Base-by-base conservation (phyloP, 495 filamentous ascomycete genomes). In the Penicillium canescens region DNA sequence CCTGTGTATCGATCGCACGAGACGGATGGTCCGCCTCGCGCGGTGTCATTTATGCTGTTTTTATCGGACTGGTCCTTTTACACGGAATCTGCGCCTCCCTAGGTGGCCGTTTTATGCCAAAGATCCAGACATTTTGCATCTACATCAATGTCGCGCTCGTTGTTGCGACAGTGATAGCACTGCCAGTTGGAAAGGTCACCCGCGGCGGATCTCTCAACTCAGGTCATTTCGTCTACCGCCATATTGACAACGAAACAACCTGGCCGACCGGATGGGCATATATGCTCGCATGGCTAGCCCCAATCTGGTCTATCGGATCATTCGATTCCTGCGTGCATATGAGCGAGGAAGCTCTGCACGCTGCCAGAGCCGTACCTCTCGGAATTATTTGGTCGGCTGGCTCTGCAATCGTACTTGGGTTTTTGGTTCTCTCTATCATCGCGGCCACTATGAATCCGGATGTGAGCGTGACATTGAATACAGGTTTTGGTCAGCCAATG, bases 251-350 rank as follows among this genome's bases (percentile, higher is more conserved):
- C 52, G 55, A 81, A 23, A 86, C 82, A 0, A 75, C 75, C 6
- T 87, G 85, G 81, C 78, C 82, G 2, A 73, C 69, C 1, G 82
- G 82, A 0, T 85, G 81, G 82, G 74, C 81, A 1, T 88, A 86
- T 60, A 85, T 88, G 75, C 67, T 88, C 7, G 61, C 79, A 4
- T 87, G 85, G 85, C 72, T 88, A 10, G 72, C 69, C 8, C 84
- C 85, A 0, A 86, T 88, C 42, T 88, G 85, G 85, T 84, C 83
- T 0, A 85, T 87, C 48, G 84, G 81, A 0, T 77, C 66, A 0
- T 78, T 81, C 42, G 75, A 80, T 53, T 73, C 69, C 0, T 81
- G 79, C 44, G 76, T 83, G 6, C 82, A 86, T 55, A 86, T 86
- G 75, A 78, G 73, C 26, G 85, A 87, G 57, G 85, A 88, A 55